Evolutionary conservation across 148 eudicot genomes (phyloP), one percentile per base, ranked within the genome.

Genomic region (Silene latifolia): DNA sequence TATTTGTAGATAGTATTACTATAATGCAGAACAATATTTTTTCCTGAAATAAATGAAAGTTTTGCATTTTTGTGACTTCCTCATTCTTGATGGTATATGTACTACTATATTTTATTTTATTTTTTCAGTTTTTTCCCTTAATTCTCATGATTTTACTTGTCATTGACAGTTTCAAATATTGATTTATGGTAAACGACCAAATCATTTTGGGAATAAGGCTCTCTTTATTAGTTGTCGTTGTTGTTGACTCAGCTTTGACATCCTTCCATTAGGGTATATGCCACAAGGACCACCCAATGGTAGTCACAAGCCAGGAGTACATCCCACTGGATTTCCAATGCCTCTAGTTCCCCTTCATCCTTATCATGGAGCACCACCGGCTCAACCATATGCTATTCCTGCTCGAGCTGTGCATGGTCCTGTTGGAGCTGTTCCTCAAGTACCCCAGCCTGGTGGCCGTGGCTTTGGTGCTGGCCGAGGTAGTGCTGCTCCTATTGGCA

Each of bases 351-450:
- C 99, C 4, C 25, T 96, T 69, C 79, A 85, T 71, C 91, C 96
- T 69, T 92, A 90, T 80, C 97, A 90, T 74, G 97, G 99, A 61
- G 91, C 88, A 29, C 91, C 89, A 66, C 92, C 89, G 18, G 81
- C 99, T 17, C 99, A 96, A 75, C 99, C 97, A 5, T 96, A 92
- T 84, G 94, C 98, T 63, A 96, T 96, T 77, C 99, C 99, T 42
- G 77, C 89, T 44, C 93, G 98, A 63, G 92, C 93, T 77, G 87
- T 87, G 53, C 97, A 92, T 85, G 97, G 98, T 66, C 98, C 98
- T 70, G 88, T 91, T 80, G 98, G 97, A 69, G 96, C 92, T 60
- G 91, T 94, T 74, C 97, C 98, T 66, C 98, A 94, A 80, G 87
- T 83, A 76, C 99, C 99, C 62, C 97, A 88, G 73, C 90, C 91